Percentiles rank a stretch among this genome's conserved stretches.
phyloP scores from a whole-genome alignment of 108 stramenopile species.

The Aurantiochytrium sp. region DNA sequence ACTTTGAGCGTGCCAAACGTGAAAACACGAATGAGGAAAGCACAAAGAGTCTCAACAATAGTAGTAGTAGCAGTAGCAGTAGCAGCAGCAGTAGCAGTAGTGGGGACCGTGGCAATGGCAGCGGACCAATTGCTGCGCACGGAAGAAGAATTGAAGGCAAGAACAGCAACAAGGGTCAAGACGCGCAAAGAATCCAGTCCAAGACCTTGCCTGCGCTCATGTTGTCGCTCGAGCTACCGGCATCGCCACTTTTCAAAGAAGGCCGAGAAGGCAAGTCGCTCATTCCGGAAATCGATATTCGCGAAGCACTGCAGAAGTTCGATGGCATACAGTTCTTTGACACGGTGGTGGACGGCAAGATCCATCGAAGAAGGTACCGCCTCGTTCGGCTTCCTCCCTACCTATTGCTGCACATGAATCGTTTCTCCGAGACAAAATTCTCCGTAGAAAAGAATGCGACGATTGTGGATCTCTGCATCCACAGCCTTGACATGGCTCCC shows the following conservation, averaged over 20 bases:
- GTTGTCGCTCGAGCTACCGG: conserved; percentile 89
- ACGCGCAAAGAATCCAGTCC: neutral
- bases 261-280: conserved; percentile 82
- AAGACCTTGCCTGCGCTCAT: conserved; percentile 66
- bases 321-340: conserved; percentile 78
- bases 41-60: too few relatives aligned
- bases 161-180: too few relatives aligned
- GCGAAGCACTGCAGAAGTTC: conserved; percentile 80
- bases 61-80: too few relatives aligned
- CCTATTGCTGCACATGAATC: conserved; percentile 75
- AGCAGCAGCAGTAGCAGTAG: too few relatives aligned
- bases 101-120: too few relatives aligned
- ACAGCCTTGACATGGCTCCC: conserved; percentile 78
- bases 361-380: conserved; percentile 64
- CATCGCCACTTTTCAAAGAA: conserved; percentile 93
- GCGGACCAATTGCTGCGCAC: too few relatives aligned
- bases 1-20: conserved; percentile 18
- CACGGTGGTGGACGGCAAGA: conserved; percentile 44
- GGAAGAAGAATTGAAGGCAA: too few relatives aligned
- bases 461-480: conserved; percentile 93
- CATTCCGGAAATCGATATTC: conserved; percentile 93
- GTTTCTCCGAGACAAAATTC: conserved; percentile 85
- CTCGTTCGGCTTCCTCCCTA: conserved; percentile 76
- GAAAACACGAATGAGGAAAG: neutral
- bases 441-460: conserved; percentile 94